Evolutionary conservation across 2,329 filamentous ascomycete genomes (phyloP), one percentile per base, ranked within the genome.

Genomic region (Fusarium citri): DNA sequence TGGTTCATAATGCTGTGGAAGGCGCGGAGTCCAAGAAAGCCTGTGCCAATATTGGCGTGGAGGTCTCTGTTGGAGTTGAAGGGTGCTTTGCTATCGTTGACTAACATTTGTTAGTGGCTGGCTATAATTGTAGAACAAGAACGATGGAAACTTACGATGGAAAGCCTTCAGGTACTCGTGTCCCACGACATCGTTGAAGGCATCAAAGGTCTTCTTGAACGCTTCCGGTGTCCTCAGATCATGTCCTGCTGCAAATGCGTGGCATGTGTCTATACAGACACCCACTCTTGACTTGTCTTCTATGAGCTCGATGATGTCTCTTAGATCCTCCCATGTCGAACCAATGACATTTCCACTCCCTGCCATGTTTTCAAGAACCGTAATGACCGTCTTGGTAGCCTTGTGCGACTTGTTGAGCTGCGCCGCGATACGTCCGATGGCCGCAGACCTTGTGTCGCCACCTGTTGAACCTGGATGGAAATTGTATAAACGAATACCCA

Each of bases 11-110:
- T 83, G 76, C 91, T 93, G 81, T 97, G 93, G 80, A 99, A 99
- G 4, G 94, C 92, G 23, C 92, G 88, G 18, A 99, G 86, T 1
- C 96, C 96, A 0, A 99, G 86, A 77, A 97, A 99, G 2, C 96
- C 96, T 0, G 94, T 97, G 26, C 96, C 96, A 68, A 99, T 98
- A 78, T 98, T 98, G 70, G 95, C 94, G 80, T 99, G 96, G 4
- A 98, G 82, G 78, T 99, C 96, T 42, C 94, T 89, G 71, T 94
- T 88, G 37, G 93, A 96, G 43, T 81, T 85, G 30, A 97, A 84
- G 0, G 96, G 95, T 0, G 94, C 94, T 81, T 98, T 99, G 82
- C 92, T 97, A 81, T 99, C 96, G 79, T 99, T 99, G 43, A 99
- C 81, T 84, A 6, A 34, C 16, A n/a, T 43, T 16, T 57, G 61